Conservation (phyloP, 2,329 filamentous ascomycete species). For the Cryphonectria naterciae region DNA sequence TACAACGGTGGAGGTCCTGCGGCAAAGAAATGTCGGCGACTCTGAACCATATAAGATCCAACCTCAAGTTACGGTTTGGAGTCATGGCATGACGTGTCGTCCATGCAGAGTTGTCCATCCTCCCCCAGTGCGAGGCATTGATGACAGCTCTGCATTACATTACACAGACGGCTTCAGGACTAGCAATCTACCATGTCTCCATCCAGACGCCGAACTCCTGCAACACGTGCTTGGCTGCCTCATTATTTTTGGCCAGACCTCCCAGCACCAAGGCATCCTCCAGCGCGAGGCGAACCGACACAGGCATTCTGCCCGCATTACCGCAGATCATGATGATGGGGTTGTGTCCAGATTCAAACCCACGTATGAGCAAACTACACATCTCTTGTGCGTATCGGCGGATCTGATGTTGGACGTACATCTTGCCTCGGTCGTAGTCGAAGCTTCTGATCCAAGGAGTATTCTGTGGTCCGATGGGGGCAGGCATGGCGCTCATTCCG, state of each 20-base stretch:
- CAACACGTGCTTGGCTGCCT: slow-evolving; percentile 45
- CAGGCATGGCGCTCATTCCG: slow-evolving; percentile 4
- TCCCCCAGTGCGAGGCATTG: not conserved
- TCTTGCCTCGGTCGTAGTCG: slow-evolving; percentile 43
- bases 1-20: not conserved
- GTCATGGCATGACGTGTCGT: too few species aligned
- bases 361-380: slow-evolving; percentile 40
- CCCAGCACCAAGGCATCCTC: slow-evolving; percentile 51
- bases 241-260: slow-evolving; percentile 39
- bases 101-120: not conserved
- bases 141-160: not conserved
- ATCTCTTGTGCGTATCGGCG: slow-evolving; percentile 46
- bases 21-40: not conserved
- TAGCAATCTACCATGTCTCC: slow-evolving; percentile 57
- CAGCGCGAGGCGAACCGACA: slow-evolving; percentile 56
- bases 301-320: slow-evolving; percentile 62
- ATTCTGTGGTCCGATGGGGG: slow-evolving; percentile 20
- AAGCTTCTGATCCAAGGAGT: slow-evolving; percentile 26
- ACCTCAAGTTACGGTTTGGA: too few species aligned
- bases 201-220: slow-evolving; percentile 54
- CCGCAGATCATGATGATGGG: slow-evolving; percentile 60
- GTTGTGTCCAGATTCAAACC: slow-evolving; percentile 30
- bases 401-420: slow-evolving; percentile 61
- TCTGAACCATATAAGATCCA: not conserved
- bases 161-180: not conserved